These are phyloP conservation scores for Solanum chacoense DNA, from an alignment of 305 asterid species.

Conservation along the genomic window DNA sequence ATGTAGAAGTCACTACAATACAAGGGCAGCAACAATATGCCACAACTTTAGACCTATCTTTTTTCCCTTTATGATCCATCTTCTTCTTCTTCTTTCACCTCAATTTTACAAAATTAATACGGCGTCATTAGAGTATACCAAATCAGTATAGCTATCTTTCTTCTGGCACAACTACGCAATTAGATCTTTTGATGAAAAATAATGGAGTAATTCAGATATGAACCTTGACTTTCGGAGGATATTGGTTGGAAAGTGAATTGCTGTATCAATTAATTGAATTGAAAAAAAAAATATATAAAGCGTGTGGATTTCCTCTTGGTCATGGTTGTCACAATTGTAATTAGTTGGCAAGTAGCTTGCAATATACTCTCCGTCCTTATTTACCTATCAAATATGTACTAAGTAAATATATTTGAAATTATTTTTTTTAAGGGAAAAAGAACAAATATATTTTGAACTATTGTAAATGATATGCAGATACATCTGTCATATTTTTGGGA, in stretches of 20 bases:
- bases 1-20: constrained; percentile 17
- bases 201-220: neutral
- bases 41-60: neutral
- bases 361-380: neutral
- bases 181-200: neutral
- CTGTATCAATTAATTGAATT: neutral
- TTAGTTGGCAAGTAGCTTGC: neutral
- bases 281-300: neutral
- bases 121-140: neutral
- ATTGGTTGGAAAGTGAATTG: neutral
- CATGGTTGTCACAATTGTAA: neutral
- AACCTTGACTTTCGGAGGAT: neutral
- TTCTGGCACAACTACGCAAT: neutral
- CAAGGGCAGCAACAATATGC: constrained; percentile 41
- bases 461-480: no score
- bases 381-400: neutral
- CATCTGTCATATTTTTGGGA: no score
- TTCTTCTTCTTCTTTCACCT: neutral
- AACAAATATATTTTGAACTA: no score
- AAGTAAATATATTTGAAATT: no score
- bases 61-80: constrained; percentile 23
- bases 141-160: neutral
- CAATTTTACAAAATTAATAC: neutral
- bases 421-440: no score
- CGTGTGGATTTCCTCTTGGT: neutral